Evolutionary conservation across 345 rosid genomes (phyloP).

Genomic region (Camelina laxa): DNA sequence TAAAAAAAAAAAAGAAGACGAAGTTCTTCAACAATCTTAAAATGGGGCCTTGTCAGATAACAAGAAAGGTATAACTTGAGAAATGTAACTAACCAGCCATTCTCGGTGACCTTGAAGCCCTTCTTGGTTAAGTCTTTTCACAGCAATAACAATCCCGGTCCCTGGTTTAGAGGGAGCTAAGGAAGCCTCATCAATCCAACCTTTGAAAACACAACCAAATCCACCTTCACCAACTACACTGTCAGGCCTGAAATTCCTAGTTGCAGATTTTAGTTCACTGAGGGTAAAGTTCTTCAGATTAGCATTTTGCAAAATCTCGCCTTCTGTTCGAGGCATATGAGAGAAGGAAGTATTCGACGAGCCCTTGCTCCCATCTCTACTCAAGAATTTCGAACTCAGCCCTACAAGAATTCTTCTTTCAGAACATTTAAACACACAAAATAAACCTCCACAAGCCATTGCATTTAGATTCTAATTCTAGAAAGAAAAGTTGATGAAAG

Average conservation of each 20-base stretch:
- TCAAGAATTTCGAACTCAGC: constrained; percentile 59
- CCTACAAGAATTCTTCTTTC: constrained; percentile 48
- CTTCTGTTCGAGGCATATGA: constrained; percentile 80
- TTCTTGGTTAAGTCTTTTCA: constrained; percentile 88
- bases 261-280: constrained; percentile 69
- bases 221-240: constrained; percentile 97
- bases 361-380: constrained; percentile 64
- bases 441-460: not conserved
- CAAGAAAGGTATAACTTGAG: not conserved
- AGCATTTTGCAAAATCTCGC: constrained; percentile 80
- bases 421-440: constrained; percentile 15
- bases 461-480: constrained; percentile 8
- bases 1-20: not conserved
- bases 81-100: constrained; percentile 78
- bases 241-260: constrained; percentile 88
- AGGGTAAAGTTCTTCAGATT: constrained; percentile 72
- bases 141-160: constrained; percentile 81
- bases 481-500: not conserved
- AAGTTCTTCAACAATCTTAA: not conserved
- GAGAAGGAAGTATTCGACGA: constrained; percentile 66
- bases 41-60: not conserved
- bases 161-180: constrained; percentile 77
- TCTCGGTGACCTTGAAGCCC: constrained; percentile 91
- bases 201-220: constrained; percentile 95
- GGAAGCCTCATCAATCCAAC: constrained; percentile 88